Evolutionary conservation across 2,329 filamentous ascomycete species (phyloP), one percentile per base, ranked within the genome.

Genomic region (Claviceps africana): DNA sequence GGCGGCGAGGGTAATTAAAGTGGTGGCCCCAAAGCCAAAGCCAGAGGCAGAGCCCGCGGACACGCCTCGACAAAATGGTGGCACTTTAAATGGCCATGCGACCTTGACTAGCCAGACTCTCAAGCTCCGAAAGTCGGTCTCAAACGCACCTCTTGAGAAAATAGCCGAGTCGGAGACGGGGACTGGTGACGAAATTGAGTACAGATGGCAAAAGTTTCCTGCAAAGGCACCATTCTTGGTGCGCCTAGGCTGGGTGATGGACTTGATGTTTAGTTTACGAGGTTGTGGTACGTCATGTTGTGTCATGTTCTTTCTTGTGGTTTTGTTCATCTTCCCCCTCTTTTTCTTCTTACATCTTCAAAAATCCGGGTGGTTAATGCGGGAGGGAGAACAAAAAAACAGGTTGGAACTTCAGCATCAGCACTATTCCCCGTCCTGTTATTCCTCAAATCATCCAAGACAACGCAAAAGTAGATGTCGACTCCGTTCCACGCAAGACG

Each of bases 181-280:
- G 21, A 31, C 13, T n/a, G 48, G 10, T 2, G 31, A 67, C 19
- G 64, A 66, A 5, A 67, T 67, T 46, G 71, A 77, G 53, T 82
- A 81, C 52, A 73, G 76, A 58, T 84, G 81, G 81, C 74, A 84
- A 60, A 64, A 71, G 1, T 84, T 76, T 56, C 81, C 80, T 0
- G 68, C 70, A 4, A 62, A 74, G 3, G 74, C 64, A 1, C 62
- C 74, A 0, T 73, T 81, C 46, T 50, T 60, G 25, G 64, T 74
- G 42, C 72, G 81, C 11, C 61, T 83, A 8, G 66, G 67, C 56
- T 84, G 81, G 81, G 67, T 72, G 0, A 59, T 72, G 17, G 79
- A 82, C 56, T 67, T 83, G n/a, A 64, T 72, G 15, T 67, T 68
- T 31, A 75, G 74, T 50, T 76, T 80, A 57, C 72, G 80, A 39